phyloP scores from a whole-genome alignment of 202 grass and related monocot species.

The Schoenoplectus triqueter region DNA sequence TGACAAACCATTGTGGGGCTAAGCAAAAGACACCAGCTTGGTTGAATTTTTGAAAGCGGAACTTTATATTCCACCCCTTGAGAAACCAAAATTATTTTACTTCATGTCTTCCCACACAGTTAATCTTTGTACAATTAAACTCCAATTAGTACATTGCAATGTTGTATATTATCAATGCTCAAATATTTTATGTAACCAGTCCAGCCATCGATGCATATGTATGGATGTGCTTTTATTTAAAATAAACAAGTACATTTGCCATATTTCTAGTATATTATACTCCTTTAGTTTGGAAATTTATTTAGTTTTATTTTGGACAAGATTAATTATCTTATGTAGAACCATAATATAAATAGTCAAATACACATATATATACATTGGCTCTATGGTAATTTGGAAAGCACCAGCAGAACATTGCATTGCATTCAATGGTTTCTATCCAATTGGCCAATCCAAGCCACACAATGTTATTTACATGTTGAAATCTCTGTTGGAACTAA shows the following conservation, averaged over 20 bases:
- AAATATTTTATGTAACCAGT: conserved; percentile 1
- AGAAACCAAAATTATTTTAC: background rate
- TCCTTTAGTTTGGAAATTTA: background rate
- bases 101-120: background rate
- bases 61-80: background rate
- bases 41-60: background rate
- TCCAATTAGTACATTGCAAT: background rate
- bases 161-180: background rate
- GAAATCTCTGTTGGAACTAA: background rate
- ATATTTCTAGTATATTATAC: background rate
- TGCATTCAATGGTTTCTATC: background rate
- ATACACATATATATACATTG: background rate
- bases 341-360: background rate
- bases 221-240: background rate
- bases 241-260: background rate
- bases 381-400: background rate
- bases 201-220: background rate
- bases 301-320: background rate
- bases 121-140: background rate
- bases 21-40: background rate
- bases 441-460: background rate
- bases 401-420: background rate
- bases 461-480: background rate
- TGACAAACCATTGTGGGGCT: background rate
- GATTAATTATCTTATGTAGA: background rate